These are phyloP conservation scores for Metschnikowia bowlesiae DNA, from an alignment of 805 yeast species.

Conservation along the genomic window DNA sequence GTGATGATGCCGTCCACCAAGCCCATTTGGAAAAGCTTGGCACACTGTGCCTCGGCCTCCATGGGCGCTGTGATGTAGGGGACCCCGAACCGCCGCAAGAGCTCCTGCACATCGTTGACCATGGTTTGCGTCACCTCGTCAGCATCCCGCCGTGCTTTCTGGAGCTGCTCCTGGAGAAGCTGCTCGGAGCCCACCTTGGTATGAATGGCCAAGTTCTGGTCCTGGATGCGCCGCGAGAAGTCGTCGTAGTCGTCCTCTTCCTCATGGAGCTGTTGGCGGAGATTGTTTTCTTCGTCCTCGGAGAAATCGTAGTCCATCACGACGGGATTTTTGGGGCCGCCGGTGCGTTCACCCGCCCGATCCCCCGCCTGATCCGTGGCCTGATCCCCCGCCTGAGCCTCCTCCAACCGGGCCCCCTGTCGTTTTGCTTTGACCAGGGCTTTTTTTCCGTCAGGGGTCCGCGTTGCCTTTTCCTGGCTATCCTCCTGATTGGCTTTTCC, in stretches of 20 bases:
- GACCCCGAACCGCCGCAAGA: slow-evolving; percentile 82
- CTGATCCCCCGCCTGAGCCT: neutral
- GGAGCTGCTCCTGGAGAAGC: slow-evolving; percentile 54
- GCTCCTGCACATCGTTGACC: slow-evolving; percentile 87
- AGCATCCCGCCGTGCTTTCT: slow-evolving; percentile 74
- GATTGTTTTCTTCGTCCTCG: slow-evolving; percentile 71
- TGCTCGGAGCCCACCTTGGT: slow-evolving; percentile 45
- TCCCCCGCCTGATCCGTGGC: neutral
- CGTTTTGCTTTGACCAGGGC: too few relatives aligned
- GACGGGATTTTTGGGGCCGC: neutral
- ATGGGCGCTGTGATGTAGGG: slow-evolving; percentile 95
- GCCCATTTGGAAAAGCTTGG: slow-evolving; percentile 60
- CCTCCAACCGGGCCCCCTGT: too few relatives aligned
- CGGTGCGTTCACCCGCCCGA: neutral
- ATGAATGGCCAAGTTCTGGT: slow-evolving; percentile 18
- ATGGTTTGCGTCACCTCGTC: slow-evolving; percentile 85
- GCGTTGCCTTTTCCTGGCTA: too few relatives aligned
- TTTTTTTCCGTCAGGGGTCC: too few relatives aligned
- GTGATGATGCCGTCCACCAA: slow-evolving; percentile 94
- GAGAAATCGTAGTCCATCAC: slow-evolving; percentile 59
- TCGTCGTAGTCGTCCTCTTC: slow-evolving; percentile 72
- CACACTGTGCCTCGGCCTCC: slow-evolving; percentile 99
- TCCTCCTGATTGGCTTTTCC: too few relatives aligned
- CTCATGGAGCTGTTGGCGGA: slow-evolving; percentile 55
- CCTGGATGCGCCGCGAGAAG: slow-evolving; percentile 42